Conservation (phyloP, 352 stramenopile species). For the Phytophthora litchii region DNA sequence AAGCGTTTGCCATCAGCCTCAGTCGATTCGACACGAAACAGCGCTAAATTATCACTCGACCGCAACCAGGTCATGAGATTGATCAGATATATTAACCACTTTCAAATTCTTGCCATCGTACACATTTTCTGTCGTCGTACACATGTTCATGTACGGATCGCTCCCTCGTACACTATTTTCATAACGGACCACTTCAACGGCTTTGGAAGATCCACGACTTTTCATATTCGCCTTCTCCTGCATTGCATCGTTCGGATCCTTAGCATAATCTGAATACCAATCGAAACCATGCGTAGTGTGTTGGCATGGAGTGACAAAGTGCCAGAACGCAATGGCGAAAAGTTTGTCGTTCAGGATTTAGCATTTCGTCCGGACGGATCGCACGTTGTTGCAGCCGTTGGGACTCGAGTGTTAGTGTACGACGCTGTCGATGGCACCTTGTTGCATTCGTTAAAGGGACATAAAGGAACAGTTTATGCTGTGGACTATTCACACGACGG, state of each 20-base stretch:
- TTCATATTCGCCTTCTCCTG: conserved; percentile 30
- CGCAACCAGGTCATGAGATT: not conserved
- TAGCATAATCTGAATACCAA: not conserved
- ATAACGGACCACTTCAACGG: conserved; percentile 4
- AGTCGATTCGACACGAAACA: conserved; percentile 92
- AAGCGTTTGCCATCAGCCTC: conserved; percentile 93
- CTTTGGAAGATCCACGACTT: conserved; percentile 50
- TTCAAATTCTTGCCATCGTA: no score
- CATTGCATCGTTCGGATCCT: no score
- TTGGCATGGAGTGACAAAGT: conserved; percentile 89
- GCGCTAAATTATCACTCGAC: conserved; percentile 40
- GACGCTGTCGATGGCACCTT: conserved; percentile 90
- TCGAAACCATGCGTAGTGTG: conserved; percentile 66
- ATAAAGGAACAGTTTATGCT: conserved; percentile 92
- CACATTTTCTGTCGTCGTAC: no score
- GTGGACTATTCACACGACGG: conserved; percentile 92
- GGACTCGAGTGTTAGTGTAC: conserved; percentile 93
- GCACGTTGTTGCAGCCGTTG: conserved; percentile 91
- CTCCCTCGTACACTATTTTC: no score
- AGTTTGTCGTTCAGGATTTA: conserved; percentile 88
- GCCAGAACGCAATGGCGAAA: conserved; percentile 86
- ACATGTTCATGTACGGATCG: no score
- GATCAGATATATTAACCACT: no score
- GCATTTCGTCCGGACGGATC: conserved; percentile 91
- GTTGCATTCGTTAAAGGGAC: conserved; percentile 91